Conservation (phyloP, 2,329 filamentous ascomycete genomes). For the Elsinoe necatrix region DNA sequence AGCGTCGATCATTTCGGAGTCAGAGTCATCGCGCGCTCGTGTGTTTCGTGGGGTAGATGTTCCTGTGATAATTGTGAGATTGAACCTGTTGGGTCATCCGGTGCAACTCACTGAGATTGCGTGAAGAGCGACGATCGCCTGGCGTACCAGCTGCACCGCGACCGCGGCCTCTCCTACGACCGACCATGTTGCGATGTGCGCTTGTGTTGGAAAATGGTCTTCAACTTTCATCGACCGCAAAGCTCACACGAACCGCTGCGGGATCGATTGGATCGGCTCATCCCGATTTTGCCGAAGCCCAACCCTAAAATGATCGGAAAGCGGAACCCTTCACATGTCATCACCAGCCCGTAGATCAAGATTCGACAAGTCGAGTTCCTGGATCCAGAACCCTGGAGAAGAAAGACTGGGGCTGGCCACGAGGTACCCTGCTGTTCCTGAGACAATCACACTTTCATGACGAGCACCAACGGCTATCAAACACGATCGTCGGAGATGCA, state of each 20-base stretch:
- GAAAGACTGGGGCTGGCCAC: background rate
- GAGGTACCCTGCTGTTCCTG: background rate
- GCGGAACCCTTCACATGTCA: slow-evolving; percentile 5
- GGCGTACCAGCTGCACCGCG: background rate
- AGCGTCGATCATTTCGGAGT: slow-evolving; percentile 13
- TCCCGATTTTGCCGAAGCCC: background rate
- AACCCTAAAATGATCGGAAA: slow-evolving; percentile 8
- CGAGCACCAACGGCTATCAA: background rate
- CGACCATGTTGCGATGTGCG: background rate
- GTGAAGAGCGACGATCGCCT: slow-evolving; percentile 2
- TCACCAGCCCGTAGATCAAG: slow-evolving; percentile 5
- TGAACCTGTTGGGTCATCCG: background rate
- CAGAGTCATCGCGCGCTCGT: slow-evolving; percentile 10
- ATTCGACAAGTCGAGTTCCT: slow-evolving; percentile 3
- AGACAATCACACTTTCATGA: background rate
- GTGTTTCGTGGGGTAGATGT: slow-evolving; percentile 13
- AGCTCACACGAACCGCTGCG: slow-evolving; percentile 11
- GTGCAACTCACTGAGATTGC: background rate
- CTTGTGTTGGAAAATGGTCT: background rate
- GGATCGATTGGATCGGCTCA: background rate
- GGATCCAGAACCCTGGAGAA: background rate
- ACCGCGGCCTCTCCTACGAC: slow-evolving; percentile 8
- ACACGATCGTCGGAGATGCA: background rate
- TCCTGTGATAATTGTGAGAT: background rate
- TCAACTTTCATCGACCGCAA: background rate